A percentile compares a stretch with the other conserved stretches of the same genome.
Evolutionary conservation across 495 filamentous ascomycete genomes (phyloP).

Genomic region (Trichoderma orchidacearum): DNA sequence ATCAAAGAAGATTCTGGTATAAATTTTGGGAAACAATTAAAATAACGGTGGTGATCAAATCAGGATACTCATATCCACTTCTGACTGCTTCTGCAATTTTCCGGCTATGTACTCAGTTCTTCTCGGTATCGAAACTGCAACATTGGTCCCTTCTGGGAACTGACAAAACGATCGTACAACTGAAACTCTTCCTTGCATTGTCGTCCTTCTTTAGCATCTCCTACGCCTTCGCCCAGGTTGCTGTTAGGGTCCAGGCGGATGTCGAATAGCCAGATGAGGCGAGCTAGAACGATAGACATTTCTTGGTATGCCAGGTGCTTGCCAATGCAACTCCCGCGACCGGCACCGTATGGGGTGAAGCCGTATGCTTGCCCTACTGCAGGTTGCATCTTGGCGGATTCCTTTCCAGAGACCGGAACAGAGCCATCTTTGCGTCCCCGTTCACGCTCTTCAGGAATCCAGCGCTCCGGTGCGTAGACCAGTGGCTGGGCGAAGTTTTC

Average conservation of each 20-base stretch:
- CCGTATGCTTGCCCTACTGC: neutral
- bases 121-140: neutral
- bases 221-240: neutral
- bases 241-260: neutral
- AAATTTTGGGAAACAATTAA: no score
- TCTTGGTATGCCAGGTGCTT: neutral
- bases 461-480: neutral
- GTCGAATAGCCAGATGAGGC: neutral
- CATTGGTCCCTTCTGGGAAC: neutral
- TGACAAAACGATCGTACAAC: neutral
- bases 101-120: neutral
- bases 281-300: neutral
- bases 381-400: neutral
- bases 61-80: no score
- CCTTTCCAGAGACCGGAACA: neutral
- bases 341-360: neutral
- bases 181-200: neutral
- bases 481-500: neutral
- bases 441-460: neutral
- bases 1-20: no score
- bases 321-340: neutral
- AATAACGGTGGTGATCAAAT: no score
- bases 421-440: neutral
- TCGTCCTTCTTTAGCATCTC: neutral
- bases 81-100: no score